Base-by-base conservation (phyloP, 2,329 filamentous ascomycete genomes). In the Chrysoporthe deuterocubensis region DNA sequence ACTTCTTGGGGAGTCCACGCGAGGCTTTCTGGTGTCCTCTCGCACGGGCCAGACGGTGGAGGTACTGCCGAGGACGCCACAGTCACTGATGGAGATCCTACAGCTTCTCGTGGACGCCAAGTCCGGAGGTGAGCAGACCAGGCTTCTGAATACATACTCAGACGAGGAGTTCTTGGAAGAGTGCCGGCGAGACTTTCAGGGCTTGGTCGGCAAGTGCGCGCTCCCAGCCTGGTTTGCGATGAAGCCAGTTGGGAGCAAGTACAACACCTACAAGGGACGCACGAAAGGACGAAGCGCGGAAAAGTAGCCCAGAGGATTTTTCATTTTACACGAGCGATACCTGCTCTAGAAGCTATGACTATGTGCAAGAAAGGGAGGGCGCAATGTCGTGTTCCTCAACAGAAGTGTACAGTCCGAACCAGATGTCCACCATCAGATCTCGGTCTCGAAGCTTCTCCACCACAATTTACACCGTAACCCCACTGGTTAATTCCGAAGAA, bases 91-190 rank as follows among this genome's bases (percentile, higher is more conserved):
- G 57, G 67, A 65, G 43, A 59, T 69, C 8, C 21, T 69, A 21
- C 67, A 69, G 48, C 61, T 69, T 2, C 67, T 69, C 6, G 61
- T 69, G 11, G 50, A 69, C 34, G 67, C 65, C 14, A 69, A 67
- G 57, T 69, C 65, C 32, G 67, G 67, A 4, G 65, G 67, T 21
- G 62, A 62, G 50, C 65, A 69, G 56, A 69, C 64, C 42, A 57
- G 65, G 43, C 62, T 69, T 42, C 37, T 69, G 42, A 69, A 69
- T 9, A 67, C 62, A 7, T 69, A 62, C 50, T 69, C 67, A 32
- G 65, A 69, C 14, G 65, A 64, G 3, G 67, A 69, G 43, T 69
- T 69, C 4, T 14, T 69, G 56, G 58, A 54, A 9, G 67, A 67
- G 52, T 67, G 65, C 26, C 34, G 50, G 26, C 44, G 58, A 11